phyloP scores from a whole-genome alignment of 768 basidiomycete species.

The Pisolithus sp. region DNA sequence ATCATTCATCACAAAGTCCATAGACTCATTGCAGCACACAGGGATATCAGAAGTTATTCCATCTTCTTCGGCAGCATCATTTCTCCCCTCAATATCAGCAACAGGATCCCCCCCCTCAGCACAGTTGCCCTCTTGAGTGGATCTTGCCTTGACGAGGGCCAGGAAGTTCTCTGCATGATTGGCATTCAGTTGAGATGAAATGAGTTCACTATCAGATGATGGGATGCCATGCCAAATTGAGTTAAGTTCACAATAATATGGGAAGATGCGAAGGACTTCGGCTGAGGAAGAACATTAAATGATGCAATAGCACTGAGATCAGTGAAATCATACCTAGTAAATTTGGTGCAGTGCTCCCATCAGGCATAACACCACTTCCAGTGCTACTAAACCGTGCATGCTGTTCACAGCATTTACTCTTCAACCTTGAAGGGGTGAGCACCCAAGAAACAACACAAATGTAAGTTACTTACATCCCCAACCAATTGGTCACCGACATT shows the following conservation, averaged over 20 bases:
- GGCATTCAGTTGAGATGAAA: neutral
- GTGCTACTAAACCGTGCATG: neutral
- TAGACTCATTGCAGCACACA: neutral
- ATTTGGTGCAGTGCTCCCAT: neutral
- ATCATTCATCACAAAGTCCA: neutral
- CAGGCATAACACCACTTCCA: neutral
- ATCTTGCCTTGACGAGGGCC: neutral
- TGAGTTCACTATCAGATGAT: neutral
- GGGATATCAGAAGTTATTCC: neutral
- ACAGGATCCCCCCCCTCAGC: neutral
- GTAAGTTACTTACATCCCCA: neutral
- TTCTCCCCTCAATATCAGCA: neutral
- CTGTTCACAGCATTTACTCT: constrained; percentile 2
- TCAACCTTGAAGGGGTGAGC: neutral
- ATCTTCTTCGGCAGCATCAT: neutral
- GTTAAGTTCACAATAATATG: constrained; percentile 1
- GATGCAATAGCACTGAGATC: neutral
- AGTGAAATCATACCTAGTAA: neutral
- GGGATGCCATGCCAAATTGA: constrained; percentile 1
- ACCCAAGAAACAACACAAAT: neutral
- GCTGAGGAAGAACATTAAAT: neutral
- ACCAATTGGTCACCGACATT: neutral
- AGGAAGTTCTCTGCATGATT: neutral
- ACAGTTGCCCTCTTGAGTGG: neutral
- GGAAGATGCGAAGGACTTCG: constrained; percentile 1